phyloP scores from a whole-genome alignment of 2,329 filamentous ascomycete species.

The Pseudogymnoascus sp. region DNA sequence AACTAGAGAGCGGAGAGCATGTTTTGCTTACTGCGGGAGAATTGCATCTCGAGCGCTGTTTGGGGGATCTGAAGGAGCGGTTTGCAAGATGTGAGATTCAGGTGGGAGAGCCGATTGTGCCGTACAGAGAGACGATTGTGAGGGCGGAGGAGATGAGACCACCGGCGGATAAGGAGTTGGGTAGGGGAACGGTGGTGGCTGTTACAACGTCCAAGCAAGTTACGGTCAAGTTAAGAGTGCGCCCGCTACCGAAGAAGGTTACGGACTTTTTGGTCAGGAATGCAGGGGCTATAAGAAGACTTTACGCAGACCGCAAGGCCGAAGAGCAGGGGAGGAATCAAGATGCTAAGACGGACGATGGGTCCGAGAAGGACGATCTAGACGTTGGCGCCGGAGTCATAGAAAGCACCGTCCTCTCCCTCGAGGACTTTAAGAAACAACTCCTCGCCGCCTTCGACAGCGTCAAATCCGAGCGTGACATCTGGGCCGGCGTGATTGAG shows the following conservation, averaged over 20 bases:
- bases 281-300: slow-evolving; percentile 63
- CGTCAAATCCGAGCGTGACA: slow-evolving; percentile 63
- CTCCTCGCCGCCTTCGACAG: slow-evolving; percentile 61
- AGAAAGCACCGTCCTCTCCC: slow-evolving; percentile 54
- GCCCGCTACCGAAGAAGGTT: slow-evolving; percentile 67
- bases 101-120: slow-evolving; percentile 87
- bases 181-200: slow-evolving; percentile 68
- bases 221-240: slow-evolving; percentile 64
- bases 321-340: slow-evolving; percentile 35
- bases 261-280: slow-evolving; percentile 84
- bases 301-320: slow-evolving; percentile 63
- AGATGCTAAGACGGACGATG: slow-evolving; percentile 20
- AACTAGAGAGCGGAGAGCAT: slow-evolving; percentile 86
- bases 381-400: slow-evolving; percentile 49
- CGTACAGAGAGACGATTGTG: slow-evolving; percentile 88
- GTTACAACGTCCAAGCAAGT: slow-evolving; percentile 81
- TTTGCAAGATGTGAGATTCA: slow-evolving; percentile 95
- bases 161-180: slow-evolving; percentile 75
- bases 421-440: slow-evolving; percentile 68
- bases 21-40: slow-evolving; percentile 92
- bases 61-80: slow-evolving; percentile 86
- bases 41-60: slow-evolving; percentile 82
- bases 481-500: slow-evolving; percentile 69
- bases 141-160: slow-evolving; percentile 85
- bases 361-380: slow-evolving; percentile 30